phyloP scores from a whole-genome alignment of 768 basidiomycete species.

The Suillus placidus region DNA sequence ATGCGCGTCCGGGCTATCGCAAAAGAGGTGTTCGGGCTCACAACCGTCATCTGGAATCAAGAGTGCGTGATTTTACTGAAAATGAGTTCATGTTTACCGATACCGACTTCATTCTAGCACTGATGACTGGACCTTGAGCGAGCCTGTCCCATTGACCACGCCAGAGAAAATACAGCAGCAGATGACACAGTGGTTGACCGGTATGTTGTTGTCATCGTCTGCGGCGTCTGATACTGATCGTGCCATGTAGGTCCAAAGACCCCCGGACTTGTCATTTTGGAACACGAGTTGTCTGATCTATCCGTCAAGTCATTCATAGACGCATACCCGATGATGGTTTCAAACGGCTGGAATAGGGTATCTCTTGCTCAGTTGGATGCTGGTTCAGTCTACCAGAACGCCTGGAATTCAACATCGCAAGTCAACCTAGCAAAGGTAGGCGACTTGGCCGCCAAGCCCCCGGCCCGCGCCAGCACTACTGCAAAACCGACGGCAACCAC shows the following conservation, averaged over 20 bases:
- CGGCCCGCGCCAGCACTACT: not conserved
- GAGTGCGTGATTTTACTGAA: slow-evolving; percentile 53
- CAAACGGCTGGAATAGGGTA: slow-evolving; percentile 71
- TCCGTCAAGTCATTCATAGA: slow-evolving; percentile 69
- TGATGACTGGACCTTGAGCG: slow-evolving; percentile 70
- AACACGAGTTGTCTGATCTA: slow-evolving; percentile 74
- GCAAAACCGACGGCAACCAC: not conserved
- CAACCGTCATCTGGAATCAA: slow-evolving; percentile 88
- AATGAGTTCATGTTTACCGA: slow-evolving; percentile 3
- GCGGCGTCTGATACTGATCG: slow-evolving; percentile 4
- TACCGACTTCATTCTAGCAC: slow-evolving; percentile 47
- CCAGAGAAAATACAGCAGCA: slow-evolving; percentile 45
- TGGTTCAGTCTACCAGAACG: slow-evolving; percentile 50
- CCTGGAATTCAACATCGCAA: slow-evolving; percentile 34
- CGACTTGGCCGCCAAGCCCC: slow-evolving; percentile 18
- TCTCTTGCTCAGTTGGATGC: slow-evolving; percentile 53
- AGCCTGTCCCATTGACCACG: slow-evolving; percentile 44
- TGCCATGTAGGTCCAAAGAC: slow-evolving; percentile 57
- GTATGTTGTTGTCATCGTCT: slow-evolving; percentile 32
- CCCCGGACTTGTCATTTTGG: slow-evolving; percentile 80
- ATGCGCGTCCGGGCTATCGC: slow-evolving; percentile 85
- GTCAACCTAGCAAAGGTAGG: slow-evolving; percentile 28
- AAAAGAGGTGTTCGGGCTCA: slow-evolving; percentile 80
- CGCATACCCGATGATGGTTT: slow-evolving; percentile 62
- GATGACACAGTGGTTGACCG: slow-evolving; percentile 61